Percentiles rank a stretch among this genome's conserved stretches.
These are phyloP conservation scores for Neurospora sp. DNA, from an alignment of 495 filamentous ascomycete species.

Conservation along the genomic window DNA sequence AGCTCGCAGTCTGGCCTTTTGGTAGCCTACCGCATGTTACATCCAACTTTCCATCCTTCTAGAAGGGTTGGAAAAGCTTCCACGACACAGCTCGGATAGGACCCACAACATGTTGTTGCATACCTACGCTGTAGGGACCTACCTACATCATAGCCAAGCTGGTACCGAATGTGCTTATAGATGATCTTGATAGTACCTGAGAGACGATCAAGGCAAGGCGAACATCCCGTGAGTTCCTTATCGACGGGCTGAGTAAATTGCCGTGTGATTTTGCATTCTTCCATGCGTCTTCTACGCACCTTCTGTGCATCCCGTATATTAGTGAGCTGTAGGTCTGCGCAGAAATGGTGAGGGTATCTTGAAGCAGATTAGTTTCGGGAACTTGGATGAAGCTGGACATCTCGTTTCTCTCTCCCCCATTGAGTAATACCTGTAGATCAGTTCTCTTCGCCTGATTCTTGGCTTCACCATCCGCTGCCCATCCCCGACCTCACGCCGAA, in stretches of 20 bases:
- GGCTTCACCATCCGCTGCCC: background rate
- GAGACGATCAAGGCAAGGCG: background rate
- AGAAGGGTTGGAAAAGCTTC: background rate
- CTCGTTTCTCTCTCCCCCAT: background rate
- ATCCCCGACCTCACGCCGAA: background rate
- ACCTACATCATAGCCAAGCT: background rate
- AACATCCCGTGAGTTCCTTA: background rate
- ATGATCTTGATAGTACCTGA: background rate
- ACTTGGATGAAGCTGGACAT: background rate
- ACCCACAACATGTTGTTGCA: background rate
- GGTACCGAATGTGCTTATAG: background rate
- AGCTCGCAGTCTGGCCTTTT: background rate
- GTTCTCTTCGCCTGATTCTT: background rate
- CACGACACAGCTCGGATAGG: background rate
- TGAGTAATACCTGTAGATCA: background rate
- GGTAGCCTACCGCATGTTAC: background rate
- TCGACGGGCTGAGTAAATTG: background rate
- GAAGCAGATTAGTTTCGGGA: background rate
- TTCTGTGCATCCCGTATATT: background rate
- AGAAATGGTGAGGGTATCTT: background rate
- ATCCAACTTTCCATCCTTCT: background rate
- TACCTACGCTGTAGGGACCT: background rate
- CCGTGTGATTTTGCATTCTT: background rate
- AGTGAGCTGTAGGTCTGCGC: background rate
- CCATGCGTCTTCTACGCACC: background rate